Evolutionary conservation across 192 early-diverging fungal species (phyloP), one percentile per base, ranked within the genome.

Genomic region (Helicostylum pulchrum): DNA sequence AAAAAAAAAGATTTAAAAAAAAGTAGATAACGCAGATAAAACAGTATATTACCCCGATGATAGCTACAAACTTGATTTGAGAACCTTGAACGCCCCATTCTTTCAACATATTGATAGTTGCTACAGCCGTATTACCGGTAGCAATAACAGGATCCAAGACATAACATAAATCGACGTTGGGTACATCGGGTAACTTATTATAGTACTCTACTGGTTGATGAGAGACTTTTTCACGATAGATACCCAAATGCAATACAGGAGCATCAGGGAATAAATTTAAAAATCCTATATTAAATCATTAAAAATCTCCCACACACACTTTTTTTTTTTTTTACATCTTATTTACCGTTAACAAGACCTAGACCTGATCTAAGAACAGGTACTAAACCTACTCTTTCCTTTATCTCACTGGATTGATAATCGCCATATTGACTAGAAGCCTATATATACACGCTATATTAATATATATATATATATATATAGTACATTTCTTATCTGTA

Each of bases 131-230:
- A 19, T 83, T 88, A 47, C 74, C 68, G 0, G 92, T 94, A 10
- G 91, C 93, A 34, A 93, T 78, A 78, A 93, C 86, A 7, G 93
- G 93, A 68, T 94, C 93, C 2, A 94, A 61, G 30, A 93, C 78
- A 58, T 90, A 70, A 49, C 89, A 90, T 46, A 85, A 61, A 60
- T 91, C 86, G 8, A 89, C 79, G 19, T 80, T 78, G 56, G 88
- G 87, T 8, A 72, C 63, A n/a, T 71, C 63, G 6, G 93, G 93
- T 23, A 94, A 77, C 70, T 93, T 94, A 73, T 94, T 94, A 78
- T 92, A 94, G 76, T 94, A 94, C 71, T 94, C 93, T n/a, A 94
- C 90, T 6, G 93, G 93, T 65, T 87, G 84, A 44, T 93, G 78
- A 1, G 90, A 88, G 4, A 84, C 60, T 77, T 87, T 88, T 68